Evolutionary conservation across 208 protist species (phyloP).

Genomic region (Crithidia acanthocephali): DNA sequence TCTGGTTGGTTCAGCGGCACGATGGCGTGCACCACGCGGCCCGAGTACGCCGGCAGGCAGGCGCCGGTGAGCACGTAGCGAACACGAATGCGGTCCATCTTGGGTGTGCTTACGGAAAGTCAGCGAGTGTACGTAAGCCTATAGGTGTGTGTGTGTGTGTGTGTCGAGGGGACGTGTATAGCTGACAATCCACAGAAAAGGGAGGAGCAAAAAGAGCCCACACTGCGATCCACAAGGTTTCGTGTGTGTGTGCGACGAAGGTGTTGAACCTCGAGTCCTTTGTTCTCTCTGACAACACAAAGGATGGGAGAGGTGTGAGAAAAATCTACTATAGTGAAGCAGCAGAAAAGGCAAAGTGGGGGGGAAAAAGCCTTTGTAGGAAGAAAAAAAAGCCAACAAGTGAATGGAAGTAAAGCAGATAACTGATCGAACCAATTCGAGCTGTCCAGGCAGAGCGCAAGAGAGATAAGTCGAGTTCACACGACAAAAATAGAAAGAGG

Average conservation of each 20-base stretch:
- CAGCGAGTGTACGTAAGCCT: background rate
- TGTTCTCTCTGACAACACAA: too few relatives aligned
- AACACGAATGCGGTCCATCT: constrained; percentile 47
- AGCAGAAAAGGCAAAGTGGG: too few relatives aligned
- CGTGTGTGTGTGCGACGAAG: background rate
- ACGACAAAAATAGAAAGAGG: too few relatives aligned
- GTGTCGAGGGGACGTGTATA: background rate
- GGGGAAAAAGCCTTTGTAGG: background rate
- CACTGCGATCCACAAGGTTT: too few relatives aligned
- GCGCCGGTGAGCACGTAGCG: constrained; percentile 79
- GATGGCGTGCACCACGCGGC: constrained; percentile 56
- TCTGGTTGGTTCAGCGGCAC: constrained; percentile 51
- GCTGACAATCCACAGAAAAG: background rate
- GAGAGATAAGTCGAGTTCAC: too few relatives aligned
- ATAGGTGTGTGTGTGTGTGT: constrained; percentile 1
- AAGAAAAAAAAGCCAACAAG: background rate
- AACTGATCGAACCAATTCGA: too few relatives aligned
- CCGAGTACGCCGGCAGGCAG: constrained; percentile 63
- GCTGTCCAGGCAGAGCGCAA: too few relatives aligned
- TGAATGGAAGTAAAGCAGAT: background rate
- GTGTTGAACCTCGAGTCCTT: too few relatives aligned
- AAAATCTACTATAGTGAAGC: background rate
- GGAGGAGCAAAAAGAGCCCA: background rate
- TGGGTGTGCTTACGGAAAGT: background rate
- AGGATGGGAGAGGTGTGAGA: too few relatives aligned